Base-by-base conservation (phyloP, 2,329 filamentous ascomycete species). In the Cercospora sp. region DNA sequence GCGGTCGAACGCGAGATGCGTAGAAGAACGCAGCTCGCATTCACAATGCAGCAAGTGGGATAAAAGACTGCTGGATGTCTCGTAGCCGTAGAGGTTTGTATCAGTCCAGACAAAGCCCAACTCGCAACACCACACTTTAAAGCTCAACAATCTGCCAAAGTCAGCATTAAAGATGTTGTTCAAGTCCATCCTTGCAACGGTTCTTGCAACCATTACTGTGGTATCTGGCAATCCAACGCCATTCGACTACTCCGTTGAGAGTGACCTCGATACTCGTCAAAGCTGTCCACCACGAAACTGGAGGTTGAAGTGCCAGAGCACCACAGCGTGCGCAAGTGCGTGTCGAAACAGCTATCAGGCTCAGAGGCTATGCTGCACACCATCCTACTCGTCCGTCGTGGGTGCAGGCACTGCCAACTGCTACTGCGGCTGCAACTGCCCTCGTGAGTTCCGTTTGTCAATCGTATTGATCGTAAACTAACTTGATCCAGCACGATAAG, bases 321-420 rank as follows among this genome's bases (percentile, higher is more conserved):
- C 2, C 16, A 28, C 2, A 2, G 2, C 53, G 10, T 58, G 53
- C 16, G 53, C 53, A 5, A 58, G 3, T 20, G n/a, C 26, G 4
- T 58, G 53, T 3, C 53, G 53, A 10, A 58, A 58, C 30, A 58
- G 53, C 53, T 58, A 58, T 33, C 53, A 58, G 53, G 53, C 53
- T 3, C 26, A 58, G 53, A 58, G 30, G 4, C n/a, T 58, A 7
- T 58, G 53, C 53, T 58, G 53, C 30, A 58, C 53, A 7, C 20
- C 53, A 10, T 31, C 53, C 0, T 28, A 58, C 30, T 58, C 53
- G 6, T 28, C 53, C 3, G 53, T 58, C 28, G 28, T 58, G 1
- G 53, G 53, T 30, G 30, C 26, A 31, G 53, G 53, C 26, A 58
- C 53, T 2, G 3, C 20, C 20, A 58, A 58, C n/a, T 58, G 53